phyloP scores from a whole-genome alignment of 2,329 filamentous ascomycete genomes.

The Albophoma yamanashiensis region DNA sequence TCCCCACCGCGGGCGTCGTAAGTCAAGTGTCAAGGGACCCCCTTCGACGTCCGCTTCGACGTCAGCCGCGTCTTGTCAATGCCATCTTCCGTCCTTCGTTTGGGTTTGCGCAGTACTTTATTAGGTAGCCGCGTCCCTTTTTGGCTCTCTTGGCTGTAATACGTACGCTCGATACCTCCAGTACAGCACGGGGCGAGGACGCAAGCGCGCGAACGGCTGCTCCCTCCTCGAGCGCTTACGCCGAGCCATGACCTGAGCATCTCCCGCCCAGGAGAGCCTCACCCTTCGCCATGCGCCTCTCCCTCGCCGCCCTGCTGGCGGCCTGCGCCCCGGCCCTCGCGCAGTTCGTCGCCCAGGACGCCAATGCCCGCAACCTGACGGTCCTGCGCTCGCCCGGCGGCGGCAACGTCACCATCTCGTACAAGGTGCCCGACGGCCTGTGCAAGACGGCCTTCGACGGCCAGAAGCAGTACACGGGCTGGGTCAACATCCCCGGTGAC shows the following conservation, averaged over 20 bases:
- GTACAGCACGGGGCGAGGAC: background rate
- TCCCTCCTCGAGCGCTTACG: no score
- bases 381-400: conserved; percentile 53
- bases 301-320: conserved; percentile 8
- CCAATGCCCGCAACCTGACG: conserved; percentile 31
- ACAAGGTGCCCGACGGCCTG: conserved; percentile 49
- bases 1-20: background rate
- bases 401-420: conserved; percentile 53
- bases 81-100: background rate
- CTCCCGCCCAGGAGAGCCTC: background rate
- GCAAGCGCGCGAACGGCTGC: background rate
- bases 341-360: conserved; percentile 22
- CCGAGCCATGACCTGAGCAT: background rate
- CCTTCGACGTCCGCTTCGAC: background rate
- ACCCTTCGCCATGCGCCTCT: conserved; percentile 7
- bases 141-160: background rate
- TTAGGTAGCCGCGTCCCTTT: background rate
- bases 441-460: conserved; percentile 54
- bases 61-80: background rate
- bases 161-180: background rate
- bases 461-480: conserved; percentile 62
- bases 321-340: conserved; percentile 11
- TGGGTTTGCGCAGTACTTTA: background rate
- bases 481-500: conserved; percentile 50
- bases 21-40: background rate